These are phyloP conservation scores for Trichoderma virens DNA, from an alignment of 495 filamentous ascomycete species.

Conservation along the genomic window DNA sequence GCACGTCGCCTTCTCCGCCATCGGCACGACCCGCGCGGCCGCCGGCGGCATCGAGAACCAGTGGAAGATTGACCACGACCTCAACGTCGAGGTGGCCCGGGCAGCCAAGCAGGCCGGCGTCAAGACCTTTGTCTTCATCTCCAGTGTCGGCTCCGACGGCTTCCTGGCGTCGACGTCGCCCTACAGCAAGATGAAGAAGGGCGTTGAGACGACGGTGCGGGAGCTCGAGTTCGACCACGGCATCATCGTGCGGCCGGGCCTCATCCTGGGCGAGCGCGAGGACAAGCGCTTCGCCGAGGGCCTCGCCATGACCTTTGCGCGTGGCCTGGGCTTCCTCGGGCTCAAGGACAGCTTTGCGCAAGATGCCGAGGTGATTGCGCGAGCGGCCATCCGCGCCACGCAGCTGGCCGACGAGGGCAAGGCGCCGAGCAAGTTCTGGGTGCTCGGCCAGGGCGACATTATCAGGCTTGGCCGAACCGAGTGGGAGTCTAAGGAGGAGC, in stretches of 20 bases:
- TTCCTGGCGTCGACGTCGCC: slow-evolving; percentile 26
- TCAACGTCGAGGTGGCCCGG: slow-evolving; percentile 61
- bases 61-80: slow-evolving; percentile 67
- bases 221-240: slow-evolving; percentile 63
- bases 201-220: slow-evolving; percentile 70
- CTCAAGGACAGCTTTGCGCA: slow-evolving; percentile 62
- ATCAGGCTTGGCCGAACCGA: slow-evolving; percentile 38
- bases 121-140: slow-evolving; percentile 63
- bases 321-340: slow-evolving; percentile 40
- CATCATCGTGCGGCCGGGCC: slow-evolving; percentile 65
- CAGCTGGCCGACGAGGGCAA: slow-evolving; percentile 35
- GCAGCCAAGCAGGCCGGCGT: slow-evolving; percentile 56
- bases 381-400: slow-evolving; percentile 59
- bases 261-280: slow-evolving; percentile 64
- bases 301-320: slow-evolving; percentile 41
- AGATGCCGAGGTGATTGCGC: slow-evolving; percentile 66
- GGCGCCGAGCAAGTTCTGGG: slow-evolving; percentile 42
- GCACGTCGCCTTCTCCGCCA: slow-evolving; percentile 52
- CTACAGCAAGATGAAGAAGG: slow-evolving; percentile 69
- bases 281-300: slow-evolving; percentile 44
- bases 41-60: slow-evolving; percentile 66
- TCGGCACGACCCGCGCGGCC: slow-evolving; percentile 57
- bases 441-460: slow-evolving; percentile 39
- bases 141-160: slow-evolving; percentile 42
- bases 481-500: slow-evolving; percentile 21